phyloP scores from a whole-genome alignment of 192 early-diverging fungal species.

The Coemansia sp. region DNA sequence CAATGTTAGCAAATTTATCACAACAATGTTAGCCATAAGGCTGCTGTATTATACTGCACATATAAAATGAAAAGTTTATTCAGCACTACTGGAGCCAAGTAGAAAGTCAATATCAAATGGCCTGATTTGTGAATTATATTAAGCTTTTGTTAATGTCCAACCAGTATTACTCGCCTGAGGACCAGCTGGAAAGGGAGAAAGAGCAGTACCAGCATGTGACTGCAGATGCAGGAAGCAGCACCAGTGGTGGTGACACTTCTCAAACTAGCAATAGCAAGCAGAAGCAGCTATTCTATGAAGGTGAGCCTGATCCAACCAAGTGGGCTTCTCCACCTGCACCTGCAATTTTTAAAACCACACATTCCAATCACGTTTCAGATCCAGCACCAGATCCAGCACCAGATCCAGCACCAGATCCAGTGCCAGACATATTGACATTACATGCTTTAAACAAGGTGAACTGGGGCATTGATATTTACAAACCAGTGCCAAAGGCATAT shows the following conservation, averaged over 20 bases:
- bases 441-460: no score
- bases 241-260: background rate
- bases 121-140: no score
- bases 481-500: no score
- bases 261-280: constrained; percentile 6
- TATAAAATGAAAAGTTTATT: no score
- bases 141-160: background rate
- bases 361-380: background rate
- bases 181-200: constrained; percentile 27
- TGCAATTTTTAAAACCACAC: background rate
- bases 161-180: constrained; percentile 28
- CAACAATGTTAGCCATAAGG: no score
- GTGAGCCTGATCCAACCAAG: constrained; percentile 42
- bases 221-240: background rate
- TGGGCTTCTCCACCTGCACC: constrained; percentile 12
- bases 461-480: background rate
- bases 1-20: no score
- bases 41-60: no score
- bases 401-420: no score
- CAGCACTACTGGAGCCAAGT: no score
- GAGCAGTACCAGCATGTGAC: constrained; percentile 1
- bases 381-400: background rate
- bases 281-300: constrained; percentile 30
- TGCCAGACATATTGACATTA: no score
- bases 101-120: no score